Conservation (phyloP, 345 rosid species). For the Boechera stricta region DNA sequence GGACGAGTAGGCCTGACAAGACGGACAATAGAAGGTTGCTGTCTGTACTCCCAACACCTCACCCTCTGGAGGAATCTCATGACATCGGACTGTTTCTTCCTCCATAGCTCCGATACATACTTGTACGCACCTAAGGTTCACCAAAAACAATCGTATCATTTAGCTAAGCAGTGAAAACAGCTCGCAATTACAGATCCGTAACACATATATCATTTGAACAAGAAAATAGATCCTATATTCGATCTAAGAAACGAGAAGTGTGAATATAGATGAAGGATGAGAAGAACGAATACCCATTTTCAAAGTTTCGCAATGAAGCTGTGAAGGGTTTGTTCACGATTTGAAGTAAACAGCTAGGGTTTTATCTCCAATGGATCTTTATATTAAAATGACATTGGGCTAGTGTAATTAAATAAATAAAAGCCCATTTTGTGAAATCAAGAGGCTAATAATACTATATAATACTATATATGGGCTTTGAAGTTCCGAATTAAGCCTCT, state of each 20-base stretch:
- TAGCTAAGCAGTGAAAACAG: neutral
- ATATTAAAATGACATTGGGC: neutral
- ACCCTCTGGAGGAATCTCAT: slow-evolving; percentile 98
- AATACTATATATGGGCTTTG: neutral
- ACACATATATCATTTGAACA: neutral
- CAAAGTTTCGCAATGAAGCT: slow-evolving; percentile 22
- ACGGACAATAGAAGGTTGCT: slow-evolving; percentile 92
- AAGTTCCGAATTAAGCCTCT: neutral
- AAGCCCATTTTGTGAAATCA: neutral
- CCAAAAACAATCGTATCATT: slow-evolving; percentile 14
- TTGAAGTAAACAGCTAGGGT: slow-evolving; percentile 27
- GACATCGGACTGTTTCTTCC: slow-evolving; percentile 99
- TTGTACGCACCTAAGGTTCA: slow-evolving; percentile 81
- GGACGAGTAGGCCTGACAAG: slow-evolving; percentile 93
- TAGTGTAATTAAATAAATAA: neutral
- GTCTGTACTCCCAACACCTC: slow-evolving; percentile 99
- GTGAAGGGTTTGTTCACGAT: neutral
- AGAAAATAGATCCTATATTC: neutral
- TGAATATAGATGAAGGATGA: slow-evolving; percentile 7
- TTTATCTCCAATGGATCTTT: neutral
- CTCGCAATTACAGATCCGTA: slow-evolving; percentile 13
- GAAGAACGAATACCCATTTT: slow-evolving; percentile 41
- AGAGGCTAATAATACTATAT: too few relatives aligned
- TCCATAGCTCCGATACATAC: slow-evolving; percentile 98
- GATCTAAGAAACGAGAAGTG: neutral